phyloP scores from a whole-genome alignment of 192 early-diverging fungal species.

The Entomortierella beljakovae region DNA sequence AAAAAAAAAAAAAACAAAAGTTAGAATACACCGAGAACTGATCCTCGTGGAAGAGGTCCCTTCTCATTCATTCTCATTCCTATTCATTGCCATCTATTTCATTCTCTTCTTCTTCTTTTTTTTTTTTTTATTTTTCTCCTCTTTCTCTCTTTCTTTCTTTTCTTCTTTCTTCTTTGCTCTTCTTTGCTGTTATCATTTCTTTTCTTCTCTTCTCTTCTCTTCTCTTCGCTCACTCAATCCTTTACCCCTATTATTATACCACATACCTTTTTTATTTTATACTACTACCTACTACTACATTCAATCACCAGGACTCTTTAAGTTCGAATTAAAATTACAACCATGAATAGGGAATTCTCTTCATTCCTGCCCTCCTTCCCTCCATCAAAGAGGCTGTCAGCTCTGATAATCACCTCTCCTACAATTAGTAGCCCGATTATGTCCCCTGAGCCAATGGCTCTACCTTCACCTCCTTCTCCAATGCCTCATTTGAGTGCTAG shows the following conservation, averaged over 20 bases:
- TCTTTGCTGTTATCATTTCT: no score
- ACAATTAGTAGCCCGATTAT: constrained; percentile 29
- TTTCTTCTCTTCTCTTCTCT: constrained; percentile 11
- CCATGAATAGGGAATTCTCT: constrained; percentile 46
- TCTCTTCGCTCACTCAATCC: background rate
- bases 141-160: background rate
- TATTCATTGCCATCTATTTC: background rate
- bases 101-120: constrained; percentile 1
- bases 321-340: background rate
- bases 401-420: constrained; percentile 40
- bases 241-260: background rate
- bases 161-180: constrained; percentile 1
- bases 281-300: background rate
- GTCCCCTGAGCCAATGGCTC: constrained; percentile 30
- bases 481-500: constrained; percentile 53
- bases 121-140: background rate
- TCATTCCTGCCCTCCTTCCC: constrained; percentile 52
- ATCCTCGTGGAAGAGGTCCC: constrained; percentile 12
- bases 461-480: constrained; percentile 31
- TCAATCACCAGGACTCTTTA: no score
- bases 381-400: constrained; percentile 46
- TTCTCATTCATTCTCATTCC: constrained; percentile 5
- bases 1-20: no score
- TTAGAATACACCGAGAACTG: background rate
- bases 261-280: background rate